Conservation (phyloP, 129 eudicot genomes). For the Centella asiatica region DNA sequence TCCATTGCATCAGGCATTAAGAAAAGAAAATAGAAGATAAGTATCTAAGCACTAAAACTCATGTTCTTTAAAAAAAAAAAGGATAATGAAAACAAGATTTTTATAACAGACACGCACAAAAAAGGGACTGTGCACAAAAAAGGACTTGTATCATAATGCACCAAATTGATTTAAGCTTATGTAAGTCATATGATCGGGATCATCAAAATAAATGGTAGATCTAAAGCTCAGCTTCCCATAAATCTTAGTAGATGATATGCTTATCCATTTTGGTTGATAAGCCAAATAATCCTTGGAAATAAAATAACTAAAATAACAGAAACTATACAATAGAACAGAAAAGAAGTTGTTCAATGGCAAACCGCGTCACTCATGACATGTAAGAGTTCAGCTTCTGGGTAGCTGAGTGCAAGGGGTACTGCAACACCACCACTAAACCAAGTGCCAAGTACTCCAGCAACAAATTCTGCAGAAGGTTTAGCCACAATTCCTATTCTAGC, state of each 20-base stretch:
- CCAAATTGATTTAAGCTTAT: background rate
- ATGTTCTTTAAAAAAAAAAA: too few relatives aligned
- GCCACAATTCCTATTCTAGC: constrained; percentile 94
- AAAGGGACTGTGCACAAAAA: background rate
- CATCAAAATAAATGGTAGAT: background rate
- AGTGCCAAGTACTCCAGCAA: constrained; percentile 84
- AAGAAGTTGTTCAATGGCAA: constrained; percentile 20
- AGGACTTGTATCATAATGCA: background rate
- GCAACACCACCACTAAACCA: constrained; percentile 96
- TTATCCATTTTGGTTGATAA: background rate
- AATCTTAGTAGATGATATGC: background rate
- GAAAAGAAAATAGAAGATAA: background rate
- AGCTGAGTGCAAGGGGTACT: constrained; percentile 97
- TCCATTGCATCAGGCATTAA: constrained; percentile 3
- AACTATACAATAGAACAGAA: background rate
- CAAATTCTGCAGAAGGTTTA: constrained; percentile 94
- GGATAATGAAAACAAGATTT: too few relatives aligned
- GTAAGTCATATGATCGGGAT: background rate
- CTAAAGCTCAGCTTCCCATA: background rate
- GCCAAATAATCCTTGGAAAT: background rate
- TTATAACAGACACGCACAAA: too few relatives aligned
- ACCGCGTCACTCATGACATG: constrained; percentile 98
- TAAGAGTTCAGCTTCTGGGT: constrained; percentile 88
- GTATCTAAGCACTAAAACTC: too few relatives aligned
- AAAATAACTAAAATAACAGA: background rate